Evolutionary conservation across 2,329 filamentous ascomycete species (phyloP).

Genomic region (Aureobasidium subglaciale): DNA sequence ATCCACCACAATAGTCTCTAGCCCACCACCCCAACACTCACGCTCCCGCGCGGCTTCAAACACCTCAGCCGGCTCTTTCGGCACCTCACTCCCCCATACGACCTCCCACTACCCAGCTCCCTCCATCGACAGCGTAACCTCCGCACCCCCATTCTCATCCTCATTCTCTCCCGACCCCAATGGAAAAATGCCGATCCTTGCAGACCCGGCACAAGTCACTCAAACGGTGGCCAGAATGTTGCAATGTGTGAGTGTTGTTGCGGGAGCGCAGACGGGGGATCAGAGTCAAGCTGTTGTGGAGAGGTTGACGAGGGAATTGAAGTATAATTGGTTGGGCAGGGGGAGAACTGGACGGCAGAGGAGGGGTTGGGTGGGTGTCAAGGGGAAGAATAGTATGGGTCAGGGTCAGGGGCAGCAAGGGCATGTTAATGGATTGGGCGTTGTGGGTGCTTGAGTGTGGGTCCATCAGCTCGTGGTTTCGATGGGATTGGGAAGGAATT

Average conservation of each 20-base stretch:
- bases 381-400: conserved; percentile 21
- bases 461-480: too few species aligned
- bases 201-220: conserved; percentile 63
- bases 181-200: conserved; percentile 18
- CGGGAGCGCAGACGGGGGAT: conserved; percentile 65
- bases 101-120: conserved; percentile 19
- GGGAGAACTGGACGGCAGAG: conserved; percentile 84
- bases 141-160: conserved; percentile 15
- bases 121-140: conserved; percentile 17
- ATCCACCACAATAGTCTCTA: conserved; percentile 46
- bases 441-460: conserved; percentile 22
- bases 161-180: conserved; percentile 1
- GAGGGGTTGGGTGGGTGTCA: conserved; percentile 76
- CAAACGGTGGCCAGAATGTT: conserved; percentile 94
- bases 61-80: conserved; percentile 51
- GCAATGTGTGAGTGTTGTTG: conserved; percentile 89
- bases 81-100: conserved; percentile 32
- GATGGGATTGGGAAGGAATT: too few species aligned
- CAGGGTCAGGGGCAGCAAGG: neutral
- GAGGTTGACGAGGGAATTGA: conserved; percentile 76
- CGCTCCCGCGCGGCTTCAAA: conserved; percentile 81
- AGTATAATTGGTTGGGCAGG: conserved; percentile 92
- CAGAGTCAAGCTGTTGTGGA: conserved; percentile 72
- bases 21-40: conserved; percentile 28
- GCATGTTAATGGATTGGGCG: conserved; percentile 20